Evolutionary conservation across 768 basidiomycete genomes (phyloP).

Genomic region (Serendipita sp.): DNA sequence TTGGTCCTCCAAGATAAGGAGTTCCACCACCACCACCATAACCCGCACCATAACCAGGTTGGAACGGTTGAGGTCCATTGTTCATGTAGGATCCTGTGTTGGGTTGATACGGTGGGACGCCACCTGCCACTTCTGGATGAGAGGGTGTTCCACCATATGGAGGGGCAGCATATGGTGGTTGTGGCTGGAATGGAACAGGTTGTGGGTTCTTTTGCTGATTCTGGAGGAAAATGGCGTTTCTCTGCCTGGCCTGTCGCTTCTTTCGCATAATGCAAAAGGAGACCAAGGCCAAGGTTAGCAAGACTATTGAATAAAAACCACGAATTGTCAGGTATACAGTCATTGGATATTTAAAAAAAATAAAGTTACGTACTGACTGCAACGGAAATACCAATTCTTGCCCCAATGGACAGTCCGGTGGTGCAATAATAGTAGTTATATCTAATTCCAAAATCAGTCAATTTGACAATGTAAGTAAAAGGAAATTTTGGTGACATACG

Average conservation of each 20-base stretch:
- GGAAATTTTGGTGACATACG: neutral
- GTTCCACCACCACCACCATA: neutral
- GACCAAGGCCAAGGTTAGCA: neutral
- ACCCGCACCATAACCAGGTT: neutral
- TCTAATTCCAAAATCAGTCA: neutral
- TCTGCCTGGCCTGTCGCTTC: neutral
- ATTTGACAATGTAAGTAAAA: neutral
- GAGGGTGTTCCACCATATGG: neutral
- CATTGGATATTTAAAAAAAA: neutral
- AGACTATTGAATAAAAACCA: neutral
- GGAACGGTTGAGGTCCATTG: neutral
- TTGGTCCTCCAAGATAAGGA: neutral
- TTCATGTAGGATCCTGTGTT: neutral
- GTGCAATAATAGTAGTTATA: neutral
- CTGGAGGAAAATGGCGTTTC: neutral
- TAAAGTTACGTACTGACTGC: neutral
- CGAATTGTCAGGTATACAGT: neutral
- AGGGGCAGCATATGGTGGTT: too few relatives aligned
- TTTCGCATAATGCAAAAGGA: neutral
- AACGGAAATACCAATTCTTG: neutral
- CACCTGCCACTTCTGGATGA: neutral
- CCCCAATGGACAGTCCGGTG: neutral
- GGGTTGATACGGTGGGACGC: neutral
- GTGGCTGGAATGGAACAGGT: neutral
- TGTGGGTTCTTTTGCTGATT: neutral